Base-by-base conservation (phyloP, 345 rosid genomes). In the Heritiera fomes region DNA sequence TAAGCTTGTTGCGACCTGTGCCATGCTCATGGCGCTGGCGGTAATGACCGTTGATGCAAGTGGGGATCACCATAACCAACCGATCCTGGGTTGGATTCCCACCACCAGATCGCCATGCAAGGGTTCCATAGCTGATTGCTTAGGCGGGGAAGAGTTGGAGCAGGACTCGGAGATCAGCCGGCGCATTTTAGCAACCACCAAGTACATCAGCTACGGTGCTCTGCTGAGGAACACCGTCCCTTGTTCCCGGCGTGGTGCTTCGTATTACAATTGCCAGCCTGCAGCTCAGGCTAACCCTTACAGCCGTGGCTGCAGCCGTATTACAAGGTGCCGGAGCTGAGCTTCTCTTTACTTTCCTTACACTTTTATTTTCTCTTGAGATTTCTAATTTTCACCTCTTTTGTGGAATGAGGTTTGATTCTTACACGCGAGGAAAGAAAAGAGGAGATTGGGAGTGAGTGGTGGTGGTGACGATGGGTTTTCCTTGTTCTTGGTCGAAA, bases 181-280 rank as follows among this genome's bases (percentile, higher is more conserved):
- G 81, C 94, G 99, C 56, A 93, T 95, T 23, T 81, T 95, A 76
- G 96, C 97, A 4, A 91, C 94, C 50, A 85, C 53, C 84, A 88
- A 61, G 64, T 93, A 93, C 87, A 80, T 95, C 73, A 91, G 98
- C 95, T 95, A 95, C 81, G 97, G 94, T 55, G 97, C 98, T 20
- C 90, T 95, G 77, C 91, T 75, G 94, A 90, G 86, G 90, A 87
- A 95, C 90, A 83, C 84, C 45, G 98, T 95, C 8, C 98, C 98
- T 38, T 95, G 98, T 82, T 95, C 98, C 5, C 86, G 92, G 2
- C 94, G 98, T 43, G 98, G 98, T 6, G 92, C 98, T 11, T 93
- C 98, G 18, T 95, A 95, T 84, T 95, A 95, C 88, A 93, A 93
- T 83, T 95, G 98, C 87, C 83, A 73, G 81, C 79, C 83, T 41